phyloP scores from a whole-genome alignment of 2,329 filamentous ascomycete genomes.

The Cladosporium sp. region DNA sequence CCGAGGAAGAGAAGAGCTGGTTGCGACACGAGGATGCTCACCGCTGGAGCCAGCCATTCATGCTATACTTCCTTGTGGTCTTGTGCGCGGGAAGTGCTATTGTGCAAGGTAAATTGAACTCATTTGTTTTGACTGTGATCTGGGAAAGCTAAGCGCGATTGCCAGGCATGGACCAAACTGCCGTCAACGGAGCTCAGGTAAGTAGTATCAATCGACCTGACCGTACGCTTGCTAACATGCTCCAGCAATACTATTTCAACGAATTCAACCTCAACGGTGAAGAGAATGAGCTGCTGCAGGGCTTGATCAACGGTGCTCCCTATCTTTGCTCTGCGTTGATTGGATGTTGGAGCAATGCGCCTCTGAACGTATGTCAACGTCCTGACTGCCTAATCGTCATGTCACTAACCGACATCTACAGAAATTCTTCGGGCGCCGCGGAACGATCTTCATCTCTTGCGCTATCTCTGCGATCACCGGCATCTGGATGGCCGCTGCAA shows the following conservation, averaged over 20 bases:
- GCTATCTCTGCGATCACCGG: slow-evolving; percentile 60
- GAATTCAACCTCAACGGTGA: slow-evolving; percentile 22
- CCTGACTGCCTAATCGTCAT: no score
- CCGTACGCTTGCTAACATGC: background rate
- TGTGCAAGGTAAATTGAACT: no score
- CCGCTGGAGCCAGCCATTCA: slow-evolving; percentile 67
- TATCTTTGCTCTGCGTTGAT: slow-evolving; percentile 65
- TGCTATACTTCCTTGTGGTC: slow-evolving; percentile 54
- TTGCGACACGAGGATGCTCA: slow-evolving; percentile 60
- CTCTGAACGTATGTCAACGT: slow-evolving; percentile 51
- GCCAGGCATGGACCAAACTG: slow-evolving; percentile 51
- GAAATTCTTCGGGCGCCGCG: slow-evolving; percentile 63
- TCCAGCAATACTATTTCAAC: slow-evolving; percentile 23
- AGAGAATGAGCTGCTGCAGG: slow-evolving; percentile 29
- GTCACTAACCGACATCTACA: background rate
- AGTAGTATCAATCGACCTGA: background rate
- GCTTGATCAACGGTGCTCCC: slow-evolving; percentile 59
- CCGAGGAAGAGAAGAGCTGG: slow-evolving; percentile 53
- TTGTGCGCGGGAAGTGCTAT: slow-evolving; percentile 54
- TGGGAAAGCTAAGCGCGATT: no score
- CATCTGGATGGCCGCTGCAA: slow-evolving; percentile 61
- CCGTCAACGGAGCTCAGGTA: slow-evolving; percentile 42
- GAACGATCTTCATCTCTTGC: slow-evolving; percentile 73
- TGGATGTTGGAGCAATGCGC: slow-evolving; percentile 70
- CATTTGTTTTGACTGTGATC: no score